Evolutionary conservation across 116 monocot species (phyloP).

Genomic region (Trichopus zeylanicus): DNA sequence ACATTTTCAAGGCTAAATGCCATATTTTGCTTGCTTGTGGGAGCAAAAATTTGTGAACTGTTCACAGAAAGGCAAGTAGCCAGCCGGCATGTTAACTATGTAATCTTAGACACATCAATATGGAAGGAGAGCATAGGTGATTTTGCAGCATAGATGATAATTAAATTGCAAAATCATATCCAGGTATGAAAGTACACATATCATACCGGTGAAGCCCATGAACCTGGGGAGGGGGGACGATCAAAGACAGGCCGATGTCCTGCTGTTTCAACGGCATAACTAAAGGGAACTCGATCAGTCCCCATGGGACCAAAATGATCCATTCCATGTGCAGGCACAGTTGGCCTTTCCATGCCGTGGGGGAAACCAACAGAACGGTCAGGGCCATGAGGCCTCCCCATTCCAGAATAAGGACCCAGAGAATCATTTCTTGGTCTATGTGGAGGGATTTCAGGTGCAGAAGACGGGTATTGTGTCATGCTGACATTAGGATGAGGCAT

Average conservation of each 20-base stretch:
- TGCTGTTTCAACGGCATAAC: conserved; percentile 26
- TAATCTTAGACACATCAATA: not conserved
- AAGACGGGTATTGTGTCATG: conserved; percentile 16
- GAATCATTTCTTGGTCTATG: conserved; percentile 42
- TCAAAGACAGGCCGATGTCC: conserved; percentile 19
- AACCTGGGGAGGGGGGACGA: conserved; percentile 28
- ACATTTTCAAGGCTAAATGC: too few species aligned
- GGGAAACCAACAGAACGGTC: conserved; percentile 21
- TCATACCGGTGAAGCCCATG: conserved; percentile 42
- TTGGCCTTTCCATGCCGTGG: conserved; percentile 9
- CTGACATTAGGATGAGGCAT: conserved; percentile 23
- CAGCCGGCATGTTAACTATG: not conserved
- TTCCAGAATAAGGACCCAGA: conserved; percentile 10
- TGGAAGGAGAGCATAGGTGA: not conserved
- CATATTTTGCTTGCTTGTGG: too few species aligned
- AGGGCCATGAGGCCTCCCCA: conserved; percentile 19
- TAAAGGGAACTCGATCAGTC: conserved; percentile 30
- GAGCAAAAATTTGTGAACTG: too few species aligned
- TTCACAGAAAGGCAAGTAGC: not conserved
- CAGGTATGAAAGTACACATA: conserved; percentile 6
- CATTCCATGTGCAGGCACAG: conserved; percentile 12
- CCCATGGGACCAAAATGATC: conserved; percentile 12
- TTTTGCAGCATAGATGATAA: not conserved
- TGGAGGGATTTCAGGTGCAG: conserved; percentile 19
- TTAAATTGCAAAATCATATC: not conserved